Evolutionary conservation across 495 filamentous ascomycete genomes (phyloP).

Genomic region (Podospora bellae-mahoneyi): DNA sequence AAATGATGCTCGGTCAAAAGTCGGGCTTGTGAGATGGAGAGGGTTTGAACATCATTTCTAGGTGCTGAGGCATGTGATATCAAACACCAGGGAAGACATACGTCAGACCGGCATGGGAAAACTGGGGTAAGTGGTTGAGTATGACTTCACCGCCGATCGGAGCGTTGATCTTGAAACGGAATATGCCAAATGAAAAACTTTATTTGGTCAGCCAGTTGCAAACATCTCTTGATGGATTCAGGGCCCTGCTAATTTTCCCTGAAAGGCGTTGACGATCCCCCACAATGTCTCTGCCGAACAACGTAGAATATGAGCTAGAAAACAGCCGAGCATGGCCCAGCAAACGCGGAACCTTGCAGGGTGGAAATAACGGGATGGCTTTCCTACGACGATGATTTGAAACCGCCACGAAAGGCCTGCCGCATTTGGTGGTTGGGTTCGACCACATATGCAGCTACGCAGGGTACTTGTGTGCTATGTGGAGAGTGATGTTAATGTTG

Average conservation of each 20-base stretch:
- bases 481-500: too few species aligned
- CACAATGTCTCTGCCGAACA: neutral
- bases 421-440: too few species aligned
- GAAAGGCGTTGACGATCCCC: neutral
- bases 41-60: neutral
- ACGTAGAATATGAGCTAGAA: neutral
- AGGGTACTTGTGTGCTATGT: too few species aligned
- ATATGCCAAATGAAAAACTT: neutral
- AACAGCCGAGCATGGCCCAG: neutral
- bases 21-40: neutral
- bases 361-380: neutral
- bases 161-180: neutral
- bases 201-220: neutral
- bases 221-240: neutral
- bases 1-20: neutral
- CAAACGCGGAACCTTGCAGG: neutral
- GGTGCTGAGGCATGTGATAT: neutral
- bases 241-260: neutral
- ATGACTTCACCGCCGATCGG: neutral
- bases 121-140: neutral
- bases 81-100: neutral
- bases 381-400: neutral
- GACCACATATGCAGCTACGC: too few species aligned
- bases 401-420: neutral
- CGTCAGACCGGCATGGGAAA: neutral